Percentiles rank a stretch among this genome's conserved stretches.
phyloP scores from a whole-genome alignment of 1,284 basidiomycete genomes.

The Malassezia arunalokei region DNA sequence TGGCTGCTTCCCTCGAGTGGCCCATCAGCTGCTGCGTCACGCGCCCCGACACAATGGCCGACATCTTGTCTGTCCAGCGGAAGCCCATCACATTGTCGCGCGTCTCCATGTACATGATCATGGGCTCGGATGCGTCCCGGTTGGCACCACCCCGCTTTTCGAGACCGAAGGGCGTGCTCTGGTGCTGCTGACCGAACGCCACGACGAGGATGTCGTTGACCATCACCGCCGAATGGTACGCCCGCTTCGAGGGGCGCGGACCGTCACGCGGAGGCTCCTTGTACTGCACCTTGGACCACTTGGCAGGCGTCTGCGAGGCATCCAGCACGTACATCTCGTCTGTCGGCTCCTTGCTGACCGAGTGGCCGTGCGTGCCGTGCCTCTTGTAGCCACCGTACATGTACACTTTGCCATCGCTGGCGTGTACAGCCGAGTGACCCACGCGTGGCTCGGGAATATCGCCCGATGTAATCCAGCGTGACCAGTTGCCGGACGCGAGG shows the following conservation, averaged over 20 bases:
- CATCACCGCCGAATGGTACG: conserved; percentile 44
- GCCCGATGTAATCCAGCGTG: conserved; percentile 22
- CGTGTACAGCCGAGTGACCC: conserved; percentile 37
- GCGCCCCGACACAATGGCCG: conserved; percentile 22
- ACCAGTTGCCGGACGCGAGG: conserved; percentile 26
- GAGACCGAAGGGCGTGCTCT: conserved; percentile 9
- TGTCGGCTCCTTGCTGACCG: conserved; percentile 18
- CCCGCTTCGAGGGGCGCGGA: conserved; percentile 19
- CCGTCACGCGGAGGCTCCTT: conserved; percentile 12
- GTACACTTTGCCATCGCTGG: conserved; percentile 33
- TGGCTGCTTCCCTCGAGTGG: not conserved
- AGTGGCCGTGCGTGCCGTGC: conserved; percentile 7
- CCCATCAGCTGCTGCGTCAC: conserved; percentile 6
- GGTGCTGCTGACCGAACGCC: conserved; percentile 31
- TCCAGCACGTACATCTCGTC: conserved; percentile 35
- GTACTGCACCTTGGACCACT: conserved; percentile 17
- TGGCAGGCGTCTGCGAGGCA: conserved; percentile 22
- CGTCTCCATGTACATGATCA: conserved; percentile 14
- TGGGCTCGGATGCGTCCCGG: conserved; percentile 1
- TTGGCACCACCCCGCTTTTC: conserved; percentile 13
- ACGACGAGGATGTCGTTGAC: conserved; percentile 34
- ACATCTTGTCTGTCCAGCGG: conserved; percentile 29
- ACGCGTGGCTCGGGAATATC: conserved; percentile 35
- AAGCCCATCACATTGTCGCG: conserved; percentile 23
- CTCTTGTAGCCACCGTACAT: conserved; percentile 42